Percentiles rank a stretch among this genome's conserved stretches.
These are phyloP conservation scores for Venturia asperata DNA, from an alignment of 2,329 filamentous ascomycete genomes.

Conservation along the genomic window DNA sequence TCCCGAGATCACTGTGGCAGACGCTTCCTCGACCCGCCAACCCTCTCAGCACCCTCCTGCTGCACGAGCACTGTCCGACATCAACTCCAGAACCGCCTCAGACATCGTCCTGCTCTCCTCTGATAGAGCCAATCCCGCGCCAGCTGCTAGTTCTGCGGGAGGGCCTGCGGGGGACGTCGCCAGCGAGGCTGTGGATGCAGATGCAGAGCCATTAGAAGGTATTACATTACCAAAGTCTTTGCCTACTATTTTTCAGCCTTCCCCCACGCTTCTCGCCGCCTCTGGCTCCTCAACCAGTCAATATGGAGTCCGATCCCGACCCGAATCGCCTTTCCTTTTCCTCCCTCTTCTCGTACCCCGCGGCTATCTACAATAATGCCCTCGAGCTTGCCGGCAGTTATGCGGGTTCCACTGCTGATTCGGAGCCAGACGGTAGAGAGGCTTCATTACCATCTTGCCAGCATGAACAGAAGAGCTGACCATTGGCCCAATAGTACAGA, in stretches of 20 bases:
- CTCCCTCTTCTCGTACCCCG: slow-evolving; percentile 64
- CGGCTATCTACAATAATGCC: slow-evolving; percentile 47
- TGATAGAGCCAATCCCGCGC: slow-evolving; percentile 8
- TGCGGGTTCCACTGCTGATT: slow-evolving; percentile 39
- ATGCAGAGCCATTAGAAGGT: slow-evolving; percentile 47
- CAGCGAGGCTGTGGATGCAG: slow-evolving; percentile 57
- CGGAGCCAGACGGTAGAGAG: slow-evolving; percentile 38
- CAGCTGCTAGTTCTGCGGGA: neutral
- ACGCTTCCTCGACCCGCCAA: neutral
- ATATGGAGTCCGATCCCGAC: slow-evolving; percentile 30
- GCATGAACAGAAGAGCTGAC: slow-evolving; percentile 19
- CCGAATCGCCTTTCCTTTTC: slow-evolving; percentile 64
- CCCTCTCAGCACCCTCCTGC: neutral
- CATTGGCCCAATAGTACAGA: slow-evolving; percentile 24
- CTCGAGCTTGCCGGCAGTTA: slow-evolving; percentile 39
- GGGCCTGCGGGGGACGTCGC: slow-evolving; percentile 21
- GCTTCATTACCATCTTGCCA: neutral
- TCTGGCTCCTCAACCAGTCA: slow-evolving; percentile 35
- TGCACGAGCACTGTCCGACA: slow-evolving; percentile 5
- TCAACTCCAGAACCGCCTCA: slow-evolving; percentile 8
- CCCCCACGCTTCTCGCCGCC: slow-evolving; percentile 24
- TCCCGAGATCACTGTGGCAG: slow-evolving; percentile 45
- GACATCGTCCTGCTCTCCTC: slow-evolving; percentile 3
- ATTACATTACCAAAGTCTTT: slow-evolving; percentile 21
- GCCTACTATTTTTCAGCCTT: slow-evolving; percentile 20